Percentiles rank a stretch among this genome's conserved stretches.
Evolutionary conservation across 2,329 filamentous ascomycete genomes (phyloP).

Genomic region (Malbranchea cinnamomea): DNA sequence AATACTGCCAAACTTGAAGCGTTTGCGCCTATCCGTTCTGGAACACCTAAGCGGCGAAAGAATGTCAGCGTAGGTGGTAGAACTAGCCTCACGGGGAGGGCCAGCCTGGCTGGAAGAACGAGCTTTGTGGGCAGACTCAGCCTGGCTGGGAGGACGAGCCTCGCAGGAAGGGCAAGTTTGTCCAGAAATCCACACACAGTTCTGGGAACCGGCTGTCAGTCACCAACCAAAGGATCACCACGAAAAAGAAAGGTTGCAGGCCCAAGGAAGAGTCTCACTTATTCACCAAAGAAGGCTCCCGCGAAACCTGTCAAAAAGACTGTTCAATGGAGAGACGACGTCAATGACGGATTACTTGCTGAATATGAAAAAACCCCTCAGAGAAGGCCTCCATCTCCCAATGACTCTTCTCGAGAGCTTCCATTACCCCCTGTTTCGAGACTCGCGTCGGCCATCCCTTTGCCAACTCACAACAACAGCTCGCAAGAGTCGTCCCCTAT

Average conservation of each 20-base stretch:
- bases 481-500: constrained; percentile 40
- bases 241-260: constrained; percentile 52
- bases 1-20: constrained; percentile 38
- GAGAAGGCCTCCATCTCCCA: constrained; percentile 45
- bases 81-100: constrained; percentile 4
- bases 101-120: constrained; percentile 2
- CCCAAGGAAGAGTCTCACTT: constrained; percentile 59
- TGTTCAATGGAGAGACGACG: constrained; percentile 88
- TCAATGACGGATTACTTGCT: constrained; percentile 67
- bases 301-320: constrained; percentile 50
- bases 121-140: constrained; percentile 2
- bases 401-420: constrained; percentile 29
- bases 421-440: constrained; percentile 28
- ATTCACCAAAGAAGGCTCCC: constrained; percentile 56
- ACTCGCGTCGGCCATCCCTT: constrained; percentile 38
- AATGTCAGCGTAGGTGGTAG: constrained; percentile 28
- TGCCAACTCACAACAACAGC: constrained; percentile 21
- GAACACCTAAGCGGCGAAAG: constrained; percentile 62
- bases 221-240: constrained; percentile 66
- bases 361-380: constrained; percentile 88
- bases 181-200: constrained; percentile 8
- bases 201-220: no score
- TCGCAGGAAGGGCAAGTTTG: constrained; percentile 5
- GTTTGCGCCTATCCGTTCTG: constrained; percentile 54
- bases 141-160: constrained; percentile 8